These are phyloP conservation scores for Mortierella hygrophila DNA, from an alignment of 192 early-diverging fungal species.

Conservation along the genomic window DNA sequence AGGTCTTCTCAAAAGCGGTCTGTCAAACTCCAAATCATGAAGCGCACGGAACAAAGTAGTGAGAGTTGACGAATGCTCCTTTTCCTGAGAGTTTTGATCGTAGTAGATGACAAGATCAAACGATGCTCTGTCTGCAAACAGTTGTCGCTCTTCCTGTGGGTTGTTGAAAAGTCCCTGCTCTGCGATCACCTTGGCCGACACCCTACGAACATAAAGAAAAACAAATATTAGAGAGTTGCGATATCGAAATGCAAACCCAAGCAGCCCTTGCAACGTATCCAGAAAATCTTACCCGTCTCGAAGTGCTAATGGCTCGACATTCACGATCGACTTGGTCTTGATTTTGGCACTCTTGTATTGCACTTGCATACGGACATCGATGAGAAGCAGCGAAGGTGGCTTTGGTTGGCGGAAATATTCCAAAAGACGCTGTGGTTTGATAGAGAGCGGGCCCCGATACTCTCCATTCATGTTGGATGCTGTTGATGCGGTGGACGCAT, in stretches of 20 bases:
- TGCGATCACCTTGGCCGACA: slow-evolving; percentile 61
- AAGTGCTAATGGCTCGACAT: slow-evolving; percentile 80
- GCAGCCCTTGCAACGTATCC: neutral
- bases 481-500: neutral
- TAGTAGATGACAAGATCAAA: slow-evolving; percentile 85
- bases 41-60: slow-evolving; percentile 69
- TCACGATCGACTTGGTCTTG: slow-evolving; percentile 73
- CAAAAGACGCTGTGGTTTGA: slow-evolving; percentile 54
- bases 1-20: slow-evolving; percentile 66
- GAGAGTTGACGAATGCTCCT: slow-evolving; percentile 43
- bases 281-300: slow-evolving; percentile 63
- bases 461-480: slow-evolving; percentile 14
- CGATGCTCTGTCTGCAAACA: slow-evolving; percentile 73
- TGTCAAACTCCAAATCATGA: slow-evolving; percentile 70
- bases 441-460: slow-evolving; percentile 44
- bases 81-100: slow-evolving; percentile 68
- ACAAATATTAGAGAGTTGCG: neutral
- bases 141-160: slow-evolving; percentile 66
- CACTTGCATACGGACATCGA: slow-evolving; percentile 84
- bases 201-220: slow-evolving; percentile 38
- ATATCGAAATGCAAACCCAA: neutral
- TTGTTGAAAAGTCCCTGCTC: slow-evolving; percentile 70
- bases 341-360: slow-evolving; percentile 78
- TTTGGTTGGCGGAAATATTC: slow-evolving; percentile 54
- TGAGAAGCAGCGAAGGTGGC: slow-evolving; percentile 66